Base-by-base conservation (phyloP, 495 filamentous ascomycete species). In the Penicillium nucicola region DNA sequence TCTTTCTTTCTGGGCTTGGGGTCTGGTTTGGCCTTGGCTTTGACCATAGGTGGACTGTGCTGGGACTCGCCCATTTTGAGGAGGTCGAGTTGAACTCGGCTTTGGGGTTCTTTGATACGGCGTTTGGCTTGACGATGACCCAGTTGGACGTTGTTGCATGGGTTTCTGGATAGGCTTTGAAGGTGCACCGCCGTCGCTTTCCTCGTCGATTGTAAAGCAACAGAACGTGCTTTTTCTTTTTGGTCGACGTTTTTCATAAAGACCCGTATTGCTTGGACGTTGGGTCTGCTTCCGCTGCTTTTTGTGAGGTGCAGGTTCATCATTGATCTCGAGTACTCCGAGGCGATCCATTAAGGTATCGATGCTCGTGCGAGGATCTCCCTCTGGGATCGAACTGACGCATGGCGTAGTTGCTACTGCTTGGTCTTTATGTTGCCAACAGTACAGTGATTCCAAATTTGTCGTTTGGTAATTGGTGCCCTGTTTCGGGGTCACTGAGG, bases 391-490 rank as follows among this genome's bases (percentile, higher is more conserved):
- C 7, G 61, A 64, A 30, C 58, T 61, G 8, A 60, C 62, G 14
- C 42, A 40, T 17, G 46, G 51, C 40, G 47, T 45, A 30, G 14
- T 45, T 44, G 52, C 42, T 20, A 19, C 14, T 0, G 48, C 46
- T 66, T 98, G 93, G 51, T 95, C 89, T 57, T 89, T 89, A 68
- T 98, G 93, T 61, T 95, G 88, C 86, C 89, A 95, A 77, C 93
- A 98, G 64, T 89, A 98, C 46, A 80, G 83, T 23, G 77, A 77
- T 9, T 78, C 67, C 17, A 71, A 68, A 23, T 72, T 73, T 48
- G 56, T 19, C 58, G 45, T 37, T 13, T 71, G 62, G 41, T 75
- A 58, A 39, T 67, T 61, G 42, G 71, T 50, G 33, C 62, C 68
- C 56, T 73, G 65, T 58, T 70, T 66, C 50, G 60, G 64, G 18